These are phyloP conservation scores for Rhazya stricta DNA, from an alignment of 257 asterid species.

Conservation along the genomic window DNA sequence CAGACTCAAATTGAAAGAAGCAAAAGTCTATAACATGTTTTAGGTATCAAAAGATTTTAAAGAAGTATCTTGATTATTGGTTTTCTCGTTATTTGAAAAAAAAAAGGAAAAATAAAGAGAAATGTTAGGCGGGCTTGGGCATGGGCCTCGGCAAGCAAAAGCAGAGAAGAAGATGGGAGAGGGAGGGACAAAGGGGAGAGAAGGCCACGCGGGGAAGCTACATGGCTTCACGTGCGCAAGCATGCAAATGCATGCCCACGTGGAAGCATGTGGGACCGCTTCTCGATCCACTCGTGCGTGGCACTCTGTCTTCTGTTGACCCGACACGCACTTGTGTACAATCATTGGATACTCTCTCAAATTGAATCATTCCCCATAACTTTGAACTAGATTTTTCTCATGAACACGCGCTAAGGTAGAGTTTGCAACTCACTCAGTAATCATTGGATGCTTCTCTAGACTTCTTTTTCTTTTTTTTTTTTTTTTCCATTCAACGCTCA, in stretches of 20 bases:
- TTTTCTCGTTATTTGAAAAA: no score
- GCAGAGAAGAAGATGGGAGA: background rate
- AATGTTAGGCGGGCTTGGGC: background rate
- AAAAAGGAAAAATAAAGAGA: no score
- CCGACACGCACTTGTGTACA: conserved; percentile 30
- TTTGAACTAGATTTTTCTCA: background rate
- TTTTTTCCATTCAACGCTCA: background rate
- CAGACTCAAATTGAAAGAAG: no score
- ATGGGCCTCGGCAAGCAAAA: no score
- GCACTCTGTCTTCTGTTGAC: conserved; percentile 22
- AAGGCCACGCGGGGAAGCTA: conserved; percentile 7
- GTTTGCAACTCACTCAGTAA: background rate
- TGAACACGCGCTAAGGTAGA: background rate
- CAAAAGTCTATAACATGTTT: no score
- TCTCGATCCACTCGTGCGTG: conserved; percentile 28
- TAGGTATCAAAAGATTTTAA: no score
- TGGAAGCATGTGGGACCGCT: conserved; percentile 16
- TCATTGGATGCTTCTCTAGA: background rate
- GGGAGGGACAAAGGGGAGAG: conserved; percentile 16
- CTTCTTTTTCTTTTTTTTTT: background rate
- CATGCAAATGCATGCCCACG: conserved; percentile 24
- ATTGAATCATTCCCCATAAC: conserved; percentile 10
- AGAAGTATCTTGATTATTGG: no score
- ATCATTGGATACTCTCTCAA: conserved; percentile 35
- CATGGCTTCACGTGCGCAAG: conserved; percentile 20